Conservation (phyloP, 768 basidiomycete genomes). For the Kwoniella mangroviensis region DNA sequence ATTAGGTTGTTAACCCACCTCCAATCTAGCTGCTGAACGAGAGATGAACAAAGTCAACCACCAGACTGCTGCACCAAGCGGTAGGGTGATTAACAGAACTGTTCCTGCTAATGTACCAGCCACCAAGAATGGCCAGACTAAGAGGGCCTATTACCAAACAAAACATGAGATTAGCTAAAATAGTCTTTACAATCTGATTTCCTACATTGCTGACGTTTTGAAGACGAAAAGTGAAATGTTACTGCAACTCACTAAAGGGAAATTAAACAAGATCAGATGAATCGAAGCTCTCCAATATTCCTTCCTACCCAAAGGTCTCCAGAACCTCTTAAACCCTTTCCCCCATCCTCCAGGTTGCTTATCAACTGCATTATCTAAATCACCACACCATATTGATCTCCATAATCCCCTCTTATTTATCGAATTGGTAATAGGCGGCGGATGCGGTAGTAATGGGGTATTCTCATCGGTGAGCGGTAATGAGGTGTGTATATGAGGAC, state of each 20-base stretch:
- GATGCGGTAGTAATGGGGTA: conserved; percentile 32
- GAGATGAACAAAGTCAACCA: conserved; percentile 55
- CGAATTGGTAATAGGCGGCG: not conserved
- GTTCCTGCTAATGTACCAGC: conserved; percentile 56
- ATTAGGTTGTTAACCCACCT: conserved; percentile 35
- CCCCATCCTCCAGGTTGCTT: conserved; percentile 28
- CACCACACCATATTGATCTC: conserved; percentile 44
- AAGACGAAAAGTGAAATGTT: not conserved
- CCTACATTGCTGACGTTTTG: too few species aligned
- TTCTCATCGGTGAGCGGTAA: conserved; percentile 24
- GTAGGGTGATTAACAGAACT: conserved; percentile 54
- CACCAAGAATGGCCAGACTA: conserved; percentile 56
- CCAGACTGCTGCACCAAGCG: conserved; percentile 55
- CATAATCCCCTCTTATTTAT: conserved; percentile 27
- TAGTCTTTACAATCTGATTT: too few species aligned
- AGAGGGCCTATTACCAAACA: conserved; percentile 36
- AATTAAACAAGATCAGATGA: conserved; percentile 53
- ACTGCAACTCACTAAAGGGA: conserved; percentile 51
- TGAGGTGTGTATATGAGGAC: conserved; percentile 1
- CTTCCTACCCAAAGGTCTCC: conserved; percentile 36
- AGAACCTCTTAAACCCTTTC: conserved; percentile 45
- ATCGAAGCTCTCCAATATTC: conserved; percentile 51
- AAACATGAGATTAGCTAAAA: too few species aligned
- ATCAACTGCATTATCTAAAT: conserved; percentile 29
- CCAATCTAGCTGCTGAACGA: conserved; percentile 53